A percentile compares a stretch with the other conserved stretches of the same genome.
phyloP scores from a whole-genome alignment of 768 basidiomycete species.

The Termitomyces sp. region DNA sequence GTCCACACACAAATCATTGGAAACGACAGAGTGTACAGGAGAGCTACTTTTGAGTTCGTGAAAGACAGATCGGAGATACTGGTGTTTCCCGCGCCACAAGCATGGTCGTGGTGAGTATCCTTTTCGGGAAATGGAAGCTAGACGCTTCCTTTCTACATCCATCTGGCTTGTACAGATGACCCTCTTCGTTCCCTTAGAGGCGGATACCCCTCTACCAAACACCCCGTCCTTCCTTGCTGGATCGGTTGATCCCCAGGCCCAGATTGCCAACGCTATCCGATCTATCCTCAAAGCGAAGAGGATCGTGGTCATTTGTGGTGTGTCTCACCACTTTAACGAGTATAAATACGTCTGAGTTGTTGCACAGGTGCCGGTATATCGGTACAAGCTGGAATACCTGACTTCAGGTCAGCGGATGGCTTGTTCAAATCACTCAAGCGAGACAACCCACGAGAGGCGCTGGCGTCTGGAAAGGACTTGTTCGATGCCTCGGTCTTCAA shows the following conservation, averaged over 20 bases:
- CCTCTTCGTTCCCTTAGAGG: conserved; percentile 55
- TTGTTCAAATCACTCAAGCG: conserved; percentile 74
- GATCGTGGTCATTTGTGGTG: conserved; percentile 84
- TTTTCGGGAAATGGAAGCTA: conserved; percentile 9
- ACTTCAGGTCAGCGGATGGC: conserved; percentile 79
- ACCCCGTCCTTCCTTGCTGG: conserved; percentile 51
- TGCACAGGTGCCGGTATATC: conserved; percentile 80
- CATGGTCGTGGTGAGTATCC: conserved; percentile 3
- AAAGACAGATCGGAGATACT: conserved; percentile 2
- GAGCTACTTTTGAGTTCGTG: not conserved
- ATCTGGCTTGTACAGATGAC: conserved; percentile 41
- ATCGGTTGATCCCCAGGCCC: conserved; percentile 36
- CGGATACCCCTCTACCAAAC: conserved; percentile 36
- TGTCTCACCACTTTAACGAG: conserved; percentile 21
- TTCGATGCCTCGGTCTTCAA: conserved; percentile 90
- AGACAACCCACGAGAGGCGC: conserved; percentile 66
- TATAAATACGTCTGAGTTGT: not conserved
- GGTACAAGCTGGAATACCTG: conserved; percentile 83
- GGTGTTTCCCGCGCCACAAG: conserved; percentile 19
- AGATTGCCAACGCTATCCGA: conserved; percentile 51
- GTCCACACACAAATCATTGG: not conserved
- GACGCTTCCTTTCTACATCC: conserved; percentile 12
- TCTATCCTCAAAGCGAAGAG: conserved; percentile 74
- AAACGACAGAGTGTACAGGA: not conserved
- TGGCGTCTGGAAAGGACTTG: conserved; percentile 78